These are phyloP conservation scores for Silene uniflora DNA, from an alignment of 148 eudicot species.

Conservation along the genomic window DNA sequence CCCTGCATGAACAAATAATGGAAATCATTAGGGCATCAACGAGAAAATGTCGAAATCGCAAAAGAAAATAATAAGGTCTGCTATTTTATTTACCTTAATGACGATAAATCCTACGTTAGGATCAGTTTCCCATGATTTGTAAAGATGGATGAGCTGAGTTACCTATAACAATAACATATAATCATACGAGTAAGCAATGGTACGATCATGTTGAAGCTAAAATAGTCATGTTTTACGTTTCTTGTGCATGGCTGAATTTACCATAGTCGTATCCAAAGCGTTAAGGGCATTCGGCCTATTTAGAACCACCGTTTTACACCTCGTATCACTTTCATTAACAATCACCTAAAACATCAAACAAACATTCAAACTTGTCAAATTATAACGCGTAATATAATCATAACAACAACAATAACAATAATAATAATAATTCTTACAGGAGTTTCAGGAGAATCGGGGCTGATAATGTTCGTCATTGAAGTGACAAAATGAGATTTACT, in stretches of 20 bases:
- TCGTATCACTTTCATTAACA: background rate
- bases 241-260: background rate
- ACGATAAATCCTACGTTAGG: background rate
- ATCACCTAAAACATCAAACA: background rate
- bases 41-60: no score
- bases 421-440: no score
- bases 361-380: no score
- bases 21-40: no score
- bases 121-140: background rate
- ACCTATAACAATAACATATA: background rate
- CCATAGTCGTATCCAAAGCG: background rate
- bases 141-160: background rate
- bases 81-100: background rate
- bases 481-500: background rate
- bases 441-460: background rate
- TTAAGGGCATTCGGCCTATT: background rate
- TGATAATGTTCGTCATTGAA: background rate
- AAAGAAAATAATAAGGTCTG: background rate
- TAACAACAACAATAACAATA: no score
- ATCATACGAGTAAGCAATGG: background rate
- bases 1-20: background rate
- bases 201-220: no score
- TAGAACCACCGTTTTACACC: background rate
- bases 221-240: no score
- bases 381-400: no score